phyloP scores from a whole-genome alignment of 345 rosid species.

The Rhodamnia rubescens region DNA sequence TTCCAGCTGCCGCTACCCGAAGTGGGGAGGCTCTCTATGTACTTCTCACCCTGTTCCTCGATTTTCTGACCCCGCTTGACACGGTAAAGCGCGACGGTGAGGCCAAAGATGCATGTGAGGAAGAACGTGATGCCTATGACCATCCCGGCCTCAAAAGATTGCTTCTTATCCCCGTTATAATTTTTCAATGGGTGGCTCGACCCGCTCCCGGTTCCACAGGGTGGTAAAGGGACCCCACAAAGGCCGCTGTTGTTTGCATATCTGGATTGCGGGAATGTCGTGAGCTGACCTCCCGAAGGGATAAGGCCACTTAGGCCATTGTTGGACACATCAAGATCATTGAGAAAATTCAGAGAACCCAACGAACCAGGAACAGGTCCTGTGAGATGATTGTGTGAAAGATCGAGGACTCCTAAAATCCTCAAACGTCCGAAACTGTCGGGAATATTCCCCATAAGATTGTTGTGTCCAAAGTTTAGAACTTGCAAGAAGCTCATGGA shows the following conservation, averaged over 20 bases:
- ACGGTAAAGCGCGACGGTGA: constrained; percentile 50
- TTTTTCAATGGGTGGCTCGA: constrained; percentile 4
- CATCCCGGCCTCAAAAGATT: constrained; percentile 42
- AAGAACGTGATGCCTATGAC: constrained; percentile 66
- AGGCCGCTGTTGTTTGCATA: constrained; percentile 90
- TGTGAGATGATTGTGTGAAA: constrained; percentile 74
- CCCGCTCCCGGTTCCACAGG: constrained; percentile 39
- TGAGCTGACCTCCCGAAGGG: constrained; percentile 93
- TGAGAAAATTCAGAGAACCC: constrained; percentile 71
- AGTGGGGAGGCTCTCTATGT: constrained; percentile 79
- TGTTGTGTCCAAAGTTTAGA: constrained; percentile 88
- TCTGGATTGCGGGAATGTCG: constrained; percentile 74
- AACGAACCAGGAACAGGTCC: constrained; percentile 69
- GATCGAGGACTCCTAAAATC: constrained; percentile 79
- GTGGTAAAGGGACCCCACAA: constrained; percentile 73
- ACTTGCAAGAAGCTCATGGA: constrained; percentile 66
- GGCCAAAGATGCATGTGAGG: constrained; percentile 47
- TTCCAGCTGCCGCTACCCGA: constrained; percentile 90
- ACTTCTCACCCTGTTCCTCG: constrained; percentile 60
- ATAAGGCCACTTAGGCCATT: constrained; percentile 76
- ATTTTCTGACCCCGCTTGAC: constrained; percentile 45
- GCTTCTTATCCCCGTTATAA: constrained; percentile 19
- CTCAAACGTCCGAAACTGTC: constrained; percentile 67
- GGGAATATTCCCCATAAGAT: constrained; percentile 57
- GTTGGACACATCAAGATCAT: constrained; percentile 92